Evolutionary conservation across 768 basidiomycete genomes (phyloP).

Genomic region (Mycena metata): DNA sequence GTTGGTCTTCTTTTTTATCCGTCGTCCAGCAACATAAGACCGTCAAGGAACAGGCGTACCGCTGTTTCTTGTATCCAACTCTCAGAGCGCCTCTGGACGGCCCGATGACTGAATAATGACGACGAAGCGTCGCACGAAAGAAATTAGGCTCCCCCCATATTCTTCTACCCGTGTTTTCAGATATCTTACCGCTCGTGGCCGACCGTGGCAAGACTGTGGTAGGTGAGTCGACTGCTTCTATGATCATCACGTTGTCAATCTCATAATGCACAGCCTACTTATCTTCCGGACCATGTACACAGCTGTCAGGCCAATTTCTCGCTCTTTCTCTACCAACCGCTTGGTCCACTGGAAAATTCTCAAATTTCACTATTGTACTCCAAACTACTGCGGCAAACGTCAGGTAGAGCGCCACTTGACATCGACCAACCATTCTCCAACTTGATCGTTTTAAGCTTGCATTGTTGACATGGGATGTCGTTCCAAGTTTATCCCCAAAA

Average conservation of each 20-base stretch:
- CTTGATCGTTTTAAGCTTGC: neutral
- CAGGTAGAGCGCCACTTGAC: neutral
- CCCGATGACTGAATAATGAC: neutral
- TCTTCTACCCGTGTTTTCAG: too few relatives aligned
- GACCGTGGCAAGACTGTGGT: neutral
- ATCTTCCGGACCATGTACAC: slow-evolving; percentile 28
- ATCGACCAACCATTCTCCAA: neutral
- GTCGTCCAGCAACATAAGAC: too few relatives aligned
- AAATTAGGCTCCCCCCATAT: neutral
- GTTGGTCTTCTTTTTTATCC: too few relatives aligned
- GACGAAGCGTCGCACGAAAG: neutral
- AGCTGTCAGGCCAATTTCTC: neutral
- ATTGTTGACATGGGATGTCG: neutral
- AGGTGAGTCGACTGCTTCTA: slow-evolving; percentile 10
- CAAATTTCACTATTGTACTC: neutral
- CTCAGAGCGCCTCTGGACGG: too few relatives aligned
- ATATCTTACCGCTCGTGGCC: neutral
- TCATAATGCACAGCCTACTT: slow-evolving; percentile 14
- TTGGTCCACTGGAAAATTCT: neutral
- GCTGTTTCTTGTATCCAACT: too few relatives aligned
- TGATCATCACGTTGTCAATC: slow-evolving; percentile 12
- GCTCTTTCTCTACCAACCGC: neutral
- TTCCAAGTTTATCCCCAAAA: neutral
- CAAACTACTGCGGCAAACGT: neutral
- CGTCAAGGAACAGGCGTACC: too few relatives aligned